Percentiles rank a stretch among this genome's conserved stretches.
These are phyloP conservation scores for Tetracentron sinense DNA, from an alignment of 164 flowering plant species.

Conservation along the genomic window DNA sequence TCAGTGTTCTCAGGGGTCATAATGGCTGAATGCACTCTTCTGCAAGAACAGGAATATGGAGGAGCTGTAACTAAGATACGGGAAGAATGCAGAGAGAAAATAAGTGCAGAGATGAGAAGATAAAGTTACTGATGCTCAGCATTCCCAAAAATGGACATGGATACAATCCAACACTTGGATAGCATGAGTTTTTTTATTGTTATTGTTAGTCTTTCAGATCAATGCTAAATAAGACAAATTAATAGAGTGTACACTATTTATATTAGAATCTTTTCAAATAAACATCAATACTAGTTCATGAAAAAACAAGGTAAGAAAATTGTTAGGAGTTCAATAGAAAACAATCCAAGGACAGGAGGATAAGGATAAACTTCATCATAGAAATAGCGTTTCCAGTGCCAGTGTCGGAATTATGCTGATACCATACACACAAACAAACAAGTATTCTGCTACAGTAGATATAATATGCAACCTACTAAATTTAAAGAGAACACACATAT, in stretches of 20 bases:
- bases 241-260: too few relatives aligned
- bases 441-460: background rate
- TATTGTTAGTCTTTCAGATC: background rate
- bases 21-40: conserved; percentile 70
- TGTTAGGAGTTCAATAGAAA: too few relatives aligned
- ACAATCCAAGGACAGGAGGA: background rate
- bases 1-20: conserved; percentile 88
- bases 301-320: too few relatives aligned
- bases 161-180: background rate
- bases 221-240: background rate
- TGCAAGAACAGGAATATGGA: conserved; percentile 26
- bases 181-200: background rate
- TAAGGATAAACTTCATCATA: too few relatives aligned
- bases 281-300: background rate
- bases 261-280: too few relatives aligned
- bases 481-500: background rate
- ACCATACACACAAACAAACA: too few relatives aligned
- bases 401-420: too few relatives aligned
- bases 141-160: background rate
- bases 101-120: background rate
- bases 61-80: background rate
- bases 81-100: background rate
- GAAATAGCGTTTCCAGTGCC: too few relatives aligned
- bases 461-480: background rate
- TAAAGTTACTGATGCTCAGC: background rate